Percentiles rank a stretch among this genome's conserved stretches.
Conservation (phyloP, 345 rosid genomes). For the Pistacia atlantica region DNA sequence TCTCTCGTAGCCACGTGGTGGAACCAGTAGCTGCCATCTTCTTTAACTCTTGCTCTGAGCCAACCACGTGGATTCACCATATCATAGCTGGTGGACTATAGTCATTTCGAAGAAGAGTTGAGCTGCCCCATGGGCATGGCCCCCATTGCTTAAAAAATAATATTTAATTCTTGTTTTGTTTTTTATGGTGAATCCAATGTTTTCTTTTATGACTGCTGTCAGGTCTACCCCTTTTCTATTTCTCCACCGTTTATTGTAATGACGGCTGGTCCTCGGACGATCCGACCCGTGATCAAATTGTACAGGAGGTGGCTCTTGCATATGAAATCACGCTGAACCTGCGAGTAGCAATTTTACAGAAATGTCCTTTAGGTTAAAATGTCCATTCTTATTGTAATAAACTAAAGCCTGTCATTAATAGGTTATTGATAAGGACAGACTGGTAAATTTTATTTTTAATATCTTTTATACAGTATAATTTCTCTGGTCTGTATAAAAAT, state of each 20-base stretch:
- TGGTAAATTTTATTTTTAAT: no score
- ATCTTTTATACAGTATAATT: no score
- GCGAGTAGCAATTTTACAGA: background rate
- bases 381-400: no score
- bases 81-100: conserved; percentile 1
- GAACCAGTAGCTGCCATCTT: background rate
- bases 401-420: no score
- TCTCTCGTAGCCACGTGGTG: conserved; percentile 15
- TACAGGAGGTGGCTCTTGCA: no score
- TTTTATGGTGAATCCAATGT: background rate
- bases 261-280: background rate
- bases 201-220: background rate
- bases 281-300: background rate
- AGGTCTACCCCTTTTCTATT: background rate
- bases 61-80: conserved; percentile 22
- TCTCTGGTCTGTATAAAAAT: no score
- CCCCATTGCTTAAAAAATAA: background rate
- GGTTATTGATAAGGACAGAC: no score
- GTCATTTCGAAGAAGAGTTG: background rate
- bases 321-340: no score
- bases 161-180: background rate
- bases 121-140: background rate
- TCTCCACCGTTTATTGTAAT: no score
- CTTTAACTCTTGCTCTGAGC: background rate
- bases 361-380: background rate